A percentile compares a stretch with the other conserved stretches of the same genome.
phyloP scores from a whole-genome alignment of 2,329 filamentous ascomycete genomes.

The Xylariaceae sp. region DNA sequence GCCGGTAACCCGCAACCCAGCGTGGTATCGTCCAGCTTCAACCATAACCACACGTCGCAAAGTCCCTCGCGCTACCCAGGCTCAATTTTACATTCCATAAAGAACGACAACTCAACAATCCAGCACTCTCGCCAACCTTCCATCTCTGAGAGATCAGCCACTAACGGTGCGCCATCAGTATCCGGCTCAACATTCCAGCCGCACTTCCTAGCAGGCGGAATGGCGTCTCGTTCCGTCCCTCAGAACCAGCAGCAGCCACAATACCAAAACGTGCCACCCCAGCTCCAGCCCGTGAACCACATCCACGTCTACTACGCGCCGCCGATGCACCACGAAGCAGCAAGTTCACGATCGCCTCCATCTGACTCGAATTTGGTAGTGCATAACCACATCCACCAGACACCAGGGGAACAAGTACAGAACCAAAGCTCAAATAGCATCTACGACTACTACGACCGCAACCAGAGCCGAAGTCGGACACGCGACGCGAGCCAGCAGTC shows the following conservation, averaged over 20 bases:
- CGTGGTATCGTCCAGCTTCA: conserved; percentile 9
- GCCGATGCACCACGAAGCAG: background rate
- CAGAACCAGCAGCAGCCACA: conserved; percentile 3
- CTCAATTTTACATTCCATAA: too few relatives aligned
- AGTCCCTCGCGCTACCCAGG: too few relatives aligned
- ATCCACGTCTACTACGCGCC: conserved; percentile 18
- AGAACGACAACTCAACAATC: background rate
- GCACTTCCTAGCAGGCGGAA: background rate
- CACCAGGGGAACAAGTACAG: too few relatives aligned
- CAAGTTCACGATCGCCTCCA: background rate
- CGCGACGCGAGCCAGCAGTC: background rate
- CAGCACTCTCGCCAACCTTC: background rate
- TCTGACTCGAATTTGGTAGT: background rate
- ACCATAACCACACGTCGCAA: too few relatives aligned
- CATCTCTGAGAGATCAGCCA: background rate
- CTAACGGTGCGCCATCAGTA: conserved; percentile 6
- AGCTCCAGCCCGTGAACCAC: conserved; percentile 15
- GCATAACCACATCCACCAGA: conserved; percentile 5
- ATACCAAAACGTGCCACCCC: background rate
- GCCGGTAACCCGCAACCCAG: conserved; percentile 6
- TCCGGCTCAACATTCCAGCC: background rate
- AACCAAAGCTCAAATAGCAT: too few relatives aligned
- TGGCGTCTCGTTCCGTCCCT: background rate
- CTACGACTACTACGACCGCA: background rate
- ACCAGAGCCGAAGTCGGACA: background rate